A percentile compares a stretch with the other conserved stretches of the same genome.
These are phyloP conservation scores for Mycocentrospora acerina DNA, from an alignment of 2,329 filamentous ascomycete species.

Conservation along the genomic window DNA sequence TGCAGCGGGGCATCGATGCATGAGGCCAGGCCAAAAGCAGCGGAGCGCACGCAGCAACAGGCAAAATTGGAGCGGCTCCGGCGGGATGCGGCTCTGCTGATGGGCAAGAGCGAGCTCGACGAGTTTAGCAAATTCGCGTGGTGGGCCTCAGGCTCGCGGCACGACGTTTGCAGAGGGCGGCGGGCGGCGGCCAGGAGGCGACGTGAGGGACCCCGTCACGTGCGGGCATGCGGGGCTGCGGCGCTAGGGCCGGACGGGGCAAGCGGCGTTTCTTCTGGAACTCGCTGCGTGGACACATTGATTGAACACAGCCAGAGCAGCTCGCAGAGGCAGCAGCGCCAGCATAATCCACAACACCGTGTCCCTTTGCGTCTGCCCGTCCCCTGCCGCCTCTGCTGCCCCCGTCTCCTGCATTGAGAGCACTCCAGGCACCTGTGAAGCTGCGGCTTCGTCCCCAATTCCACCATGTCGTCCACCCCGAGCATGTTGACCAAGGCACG, in stretches of 20 bases:
- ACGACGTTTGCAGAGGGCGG: too few relatives aligned
- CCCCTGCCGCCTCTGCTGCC: conserved; percentile 7
- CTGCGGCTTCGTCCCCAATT: conserved; percentile 47
- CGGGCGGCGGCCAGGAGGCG: too few relatives aligned
- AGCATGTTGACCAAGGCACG: conserved; percentile 57
- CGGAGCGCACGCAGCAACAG: conserved; percentile 24
- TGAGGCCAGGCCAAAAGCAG: conserved; percentile 16
- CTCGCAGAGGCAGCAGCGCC: conserved; percentile 31
- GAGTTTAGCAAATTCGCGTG: conserved; percentile 10
- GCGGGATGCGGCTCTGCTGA: conserved; percentile 27
- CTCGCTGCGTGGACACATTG: conserved; percentile 38
- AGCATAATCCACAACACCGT: conserved; percentile 20
- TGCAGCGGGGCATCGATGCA: conserved; percentile 37
- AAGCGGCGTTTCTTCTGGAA: conserved; percentile 1
- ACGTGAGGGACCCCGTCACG: too few relatives aligned
- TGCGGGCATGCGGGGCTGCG: neutral
- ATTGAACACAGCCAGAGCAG: conserved; percentile 35
- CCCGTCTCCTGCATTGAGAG: conserved; percentile 32
- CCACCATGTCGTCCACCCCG: conserved; percentile 51
- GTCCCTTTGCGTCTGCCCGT: conserved; percentile 15
- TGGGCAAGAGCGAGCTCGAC: conserved; percentile 4
- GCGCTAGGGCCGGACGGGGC: too few relatives aligned
- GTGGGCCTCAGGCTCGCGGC: conserved; percentile 1
- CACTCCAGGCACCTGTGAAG: conserved; percentile 35
- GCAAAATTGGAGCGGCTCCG: conserved; percentile 20